Percentiles rank a stretch among this genome's conserved stretches.
Evolutionary conservation across 345 rosid genomes (phyloP).

Genomic region (Citrus australasica): DNA sequence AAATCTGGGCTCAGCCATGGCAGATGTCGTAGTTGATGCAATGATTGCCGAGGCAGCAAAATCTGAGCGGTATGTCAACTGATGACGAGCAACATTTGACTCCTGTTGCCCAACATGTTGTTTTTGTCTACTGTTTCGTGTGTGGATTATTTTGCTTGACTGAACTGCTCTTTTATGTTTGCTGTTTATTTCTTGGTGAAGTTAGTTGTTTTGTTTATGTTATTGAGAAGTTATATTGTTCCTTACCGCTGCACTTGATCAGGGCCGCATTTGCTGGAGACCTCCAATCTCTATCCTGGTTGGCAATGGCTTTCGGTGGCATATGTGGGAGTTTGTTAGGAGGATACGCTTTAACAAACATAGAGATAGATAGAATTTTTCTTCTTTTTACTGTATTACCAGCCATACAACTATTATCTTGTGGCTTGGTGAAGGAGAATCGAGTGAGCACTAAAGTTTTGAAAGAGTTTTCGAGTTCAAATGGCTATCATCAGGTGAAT

Average conservation of each 20-base stretch:
- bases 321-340: constrained; percentile 86
- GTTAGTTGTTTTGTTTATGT: not conserved
- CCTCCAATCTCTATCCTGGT: constrained; percentile 90
- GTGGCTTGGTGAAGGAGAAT: constrained; percentile 69
- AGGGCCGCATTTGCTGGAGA: constrained; percentile 95
- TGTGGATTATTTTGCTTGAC: not conserved
- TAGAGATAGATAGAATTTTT: constrained; percentile 67
- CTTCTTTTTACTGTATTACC: constrained; percentile 77
- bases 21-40: constrained; percentile 95
- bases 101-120: not conserved
- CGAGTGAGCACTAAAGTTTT: constrained; percentile 26
- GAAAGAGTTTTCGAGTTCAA: constrained; percentile 27
- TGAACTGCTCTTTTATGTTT: not conserved
- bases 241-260: constrained; percentile 20
- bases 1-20: constrained; percentile 94
- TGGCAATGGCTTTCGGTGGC: constrained; percentile 93
- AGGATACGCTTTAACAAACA: constrained; percentile 74
- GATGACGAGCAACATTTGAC: not conserved
- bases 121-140: not conserved
- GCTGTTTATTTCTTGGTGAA: not conserved
- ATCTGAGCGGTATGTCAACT: constrained; percentile 51
- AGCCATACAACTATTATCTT: constrained; percentile 66
- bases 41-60: constrained; percentile 97
- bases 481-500: constrained; percentile 33
- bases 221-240: not conserved